Evolutionary conservation across 2,329 filamentous ascomycete species (phyloP), one percentile per base, ranked within the genome.

Genomic region (Endothia cerciana): DNA sequence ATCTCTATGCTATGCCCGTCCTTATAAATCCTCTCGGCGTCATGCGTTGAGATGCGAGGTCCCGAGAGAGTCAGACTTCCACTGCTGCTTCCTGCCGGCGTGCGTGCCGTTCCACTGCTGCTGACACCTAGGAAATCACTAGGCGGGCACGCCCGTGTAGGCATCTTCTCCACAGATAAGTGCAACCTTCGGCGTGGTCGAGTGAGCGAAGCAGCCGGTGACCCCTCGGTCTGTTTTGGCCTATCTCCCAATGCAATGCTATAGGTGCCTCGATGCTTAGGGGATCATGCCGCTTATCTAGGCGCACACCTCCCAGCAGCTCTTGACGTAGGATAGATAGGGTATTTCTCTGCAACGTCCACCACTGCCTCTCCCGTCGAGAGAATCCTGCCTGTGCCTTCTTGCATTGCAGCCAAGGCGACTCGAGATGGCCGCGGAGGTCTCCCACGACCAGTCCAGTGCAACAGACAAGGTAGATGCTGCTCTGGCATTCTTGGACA

Each of bases 401-500:
- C 36, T 17, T 43, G 38, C 22, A 58, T 4, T 38, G 17, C 40
- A 38, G 10, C 17, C 47, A 4, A 40, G 17, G 4, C 10, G 28
- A 22, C 28, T 15, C 28, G 41, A 43, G 0, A 67, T 67, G 63
- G 33, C 53, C 33, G 53, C 49, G 47, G 30, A 62, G 10, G 49
- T 56, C 45, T 62, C 58, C 2, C 59, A 28, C 33, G 56, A 43
- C n/a, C 55, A 58, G 15, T n/a, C 30, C 53, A 51, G 59, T 43
- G 25, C 41, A 2, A 28, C 13, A 47, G 45, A 51, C 28, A 47
- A 65, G 13, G 67, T 60, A 10, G 65, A 69, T 40, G 67, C 62
- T 10, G 67, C 67, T 6, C 38, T 68, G 10, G 67, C 64, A 11
- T 68, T 67, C 36, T 36, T 68, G 1, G 56, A 60, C 17, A 45